Base-by-base conservation (phyloP, 2,329 filamentous ascomycete species). In the Gyromitra esculenta region DNA sequence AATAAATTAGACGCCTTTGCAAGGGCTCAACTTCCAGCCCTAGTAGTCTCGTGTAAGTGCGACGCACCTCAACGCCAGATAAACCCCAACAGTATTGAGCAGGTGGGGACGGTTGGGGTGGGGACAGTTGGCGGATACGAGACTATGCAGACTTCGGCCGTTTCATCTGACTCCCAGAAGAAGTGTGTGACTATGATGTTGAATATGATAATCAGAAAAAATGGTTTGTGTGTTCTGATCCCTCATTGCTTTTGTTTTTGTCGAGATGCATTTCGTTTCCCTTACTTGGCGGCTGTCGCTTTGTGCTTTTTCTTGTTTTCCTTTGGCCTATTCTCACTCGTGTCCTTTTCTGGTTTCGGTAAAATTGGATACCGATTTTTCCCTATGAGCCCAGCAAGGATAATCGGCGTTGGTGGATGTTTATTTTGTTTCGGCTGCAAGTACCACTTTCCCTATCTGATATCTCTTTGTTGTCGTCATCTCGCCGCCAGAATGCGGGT, bases 11-110 rank as follows among this genome's bases (percentile, higher is more conserved):
- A 89, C 84, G 90, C 91, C 54, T 86, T 97, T 66, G 88, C 89
- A 74, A 91, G 91, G 80, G 90, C 91, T 18, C 87, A 88, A 31
- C 84, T 97, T 50, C 93, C 94, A 7, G 91, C 91, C 68, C 87
- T 95, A 78, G 88, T 97, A 54, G 92, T 96, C 66, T 93, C 93
- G 71, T 95, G 91, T 83, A 97, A 97, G 86, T 97, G 93, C 85
- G 95, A 97, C 83, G 88, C 90, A 65, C 90, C 91, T 62, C 88
- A 91, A 78, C 90, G 91, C 81, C 88, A 93, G 82, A 87, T 96
- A 72, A 90, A 95, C 81, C 88, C 91, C 13, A 86, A 89, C 37
- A 87, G 85, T 71, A 87, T 96, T 73, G 90, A 92, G 81, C 84
- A 88, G 63, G 86, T 88, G 56, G 78, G 76, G 79, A 92, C 91